Base-by-base conservation (phyloP, 805 yeast genomes). In the Metahyphopichia silvanorum region DNA sequence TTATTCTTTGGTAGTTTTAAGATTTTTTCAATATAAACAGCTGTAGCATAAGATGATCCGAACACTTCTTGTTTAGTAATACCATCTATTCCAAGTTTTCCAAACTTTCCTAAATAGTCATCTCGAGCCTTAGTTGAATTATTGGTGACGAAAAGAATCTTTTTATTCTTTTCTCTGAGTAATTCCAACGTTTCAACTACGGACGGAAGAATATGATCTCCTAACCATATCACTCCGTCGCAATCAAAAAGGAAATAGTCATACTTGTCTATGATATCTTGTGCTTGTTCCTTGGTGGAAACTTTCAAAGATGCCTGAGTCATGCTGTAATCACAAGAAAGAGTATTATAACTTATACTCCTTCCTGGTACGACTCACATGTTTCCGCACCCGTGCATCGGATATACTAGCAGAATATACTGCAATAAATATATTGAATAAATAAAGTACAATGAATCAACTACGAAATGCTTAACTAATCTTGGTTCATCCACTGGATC, bases 141-240 rank as follows among this genome's bases (percentile, higher is more conserved):
- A 68, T 93, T 93, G 27, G 98, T 89, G 18, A 93, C 98, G 62
- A 93, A 93, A 27, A 89, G 71, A 32, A 86, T 68, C 39, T 79
- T 76, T 57, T 93, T 93, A 23, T 76, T 74, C 17, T 42, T 35
- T 4, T 54, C 36, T 37, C 72, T 71, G 43, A 93, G 65, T 25
- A 83, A 53, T 7, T 71, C 69, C 25, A 93, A 57, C 0, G 96
- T 84, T 55, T 93, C 97, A 9, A 67, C 71, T 2, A 86, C 84
- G 12, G 74, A 65, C 5, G 97, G 97, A 29, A 93, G 69, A 16
- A 86, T 60, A 43, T 80, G 85, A 40, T 76, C 79, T 2, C 98
- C 98, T 30, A 84, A 63, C 98, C 98, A 93, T 38, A 93, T 68
- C 4, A 93, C 98, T 20, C 98, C 98, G 55, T 93, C 98, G 64